Evolutionary conservation across 2,329 filamentous ascomycete genomes (phyloP), one percentile per base, ranked within the genome.

Genomic region (Sporothrix schenckii): DNA sequence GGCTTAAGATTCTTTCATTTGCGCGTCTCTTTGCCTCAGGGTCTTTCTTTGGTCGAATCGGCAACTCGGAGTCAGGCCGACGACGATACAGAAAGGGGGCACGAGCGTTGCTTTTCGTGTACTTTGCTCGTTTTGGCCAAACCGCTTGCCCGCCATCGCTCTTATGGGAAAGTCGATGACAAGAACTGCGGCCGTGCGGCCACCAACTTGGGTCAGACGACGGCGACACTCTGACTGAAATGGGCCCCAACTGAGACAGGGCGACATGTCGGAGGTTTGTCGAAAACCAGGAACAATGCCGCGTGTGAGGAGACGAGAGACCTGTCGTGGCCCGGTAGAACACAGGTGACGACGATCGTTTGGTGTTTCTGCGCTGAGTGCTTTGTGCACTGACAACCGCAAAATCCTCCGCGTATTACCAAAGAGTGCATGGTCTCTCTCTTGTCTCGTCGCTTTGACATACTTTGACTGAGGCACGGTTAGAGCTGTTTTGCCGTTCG

Each of bases 221-320:
- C 56, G 58, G 58, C 39, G 63, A 53, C 30, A 41, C 41, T 53
- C 49, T 66, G 63, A 49, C 41, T 16, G 30, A 14, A 21, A 56
- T 41, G 66, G 66, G 53, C 7, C 66, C 53, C 14, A 68, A 39
- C 49, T 58, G 52, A 60, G 66, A 60, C 66, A 60, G 49, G 39
- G 14, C 27, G 41, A 41, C 10, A 27, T 60, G 66, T 49, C 21
- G 50, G 53, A 68, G 39, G 34, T 27, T 10, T n/a, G 60, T 19
- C 21, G 52, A 11, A 21, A 14, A 16, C 24, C 34, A n/a, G 47
- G 11, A 27, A 39, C 39, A 16, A 16, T 19, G 49, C 52, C 49
- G 21, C n/a, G 66, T 54, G 65, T 50, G 50, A 67, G 21, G 66
- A 68, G 41, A 41, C 52, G 66, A 58, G 66, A 58, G 66, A 68